Evolutionary conservation across 768 basidiomycete genomes (phyloP).

Genomic region (Aureoboletus auriporus): DNA sequence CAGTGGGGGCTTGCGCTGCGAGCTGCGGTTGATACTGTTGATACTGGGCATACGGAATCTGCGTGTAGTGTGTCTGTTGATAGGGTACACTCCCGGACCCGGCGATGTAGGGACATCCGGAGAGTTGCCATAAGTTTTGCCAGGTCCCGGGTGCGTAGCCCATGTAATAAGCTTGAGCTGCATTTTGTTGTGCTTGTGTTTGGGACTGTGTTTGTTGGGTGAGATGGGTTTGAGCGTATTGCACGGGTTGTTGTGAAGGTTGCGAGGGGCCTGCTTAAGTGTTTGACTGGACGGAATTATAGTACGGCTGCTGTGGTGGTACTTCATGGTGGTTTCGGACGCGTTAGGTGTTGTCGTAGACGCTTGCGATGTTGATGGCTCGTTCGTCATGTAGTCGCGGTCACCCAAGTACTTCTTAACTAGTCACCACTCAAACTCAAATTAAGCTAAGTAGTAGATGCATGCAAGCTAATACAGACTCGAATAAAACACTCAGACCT

Average conservation of each 20-base stretch:
- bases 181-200: constrained; percentile 23
- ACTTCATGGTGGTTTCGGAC: constrained; percentile 6
- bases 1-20: constrained; percentile 20
- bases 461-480: not conserved
- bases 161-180: constrained; percentile 31
- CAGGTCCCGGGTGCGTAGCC: constrained; percentile 30
- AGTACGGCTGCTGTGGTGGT: constrained; percentile 8
- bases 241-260: constrained; percentile 13
- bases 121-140: constrained; percentile 33
- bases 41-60: constrained; percentile 32
- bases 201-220: constrained; percentile 18
- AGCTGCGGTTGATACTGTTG: constrained; percentile 29
- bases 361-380: constrained; percentile 34
- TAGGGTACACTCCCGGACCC: constrained; percentile 27
- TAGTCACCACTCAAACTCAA: not conserved
- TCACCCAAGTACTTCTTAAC: constrained; percentile 1
- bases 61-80: constrained; percentile 32
- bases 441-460: too few relatives aligned
- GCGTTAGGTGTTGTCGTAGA: constrained; percentile 6
- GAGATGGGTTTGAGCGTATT: constrained; percentile 19
- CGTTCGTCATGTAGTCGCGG: constrained; percentile 34
- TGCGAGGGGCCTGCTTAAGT: constrained; percentile 15
- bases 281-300: constrained; percentile 12
- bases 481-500: constrained; percentile 34
- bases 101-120: constrained; percentile 29